Conservation (phyloP, 1,139 yeast genomes). For the Debaryomyces udenii region DNA sequence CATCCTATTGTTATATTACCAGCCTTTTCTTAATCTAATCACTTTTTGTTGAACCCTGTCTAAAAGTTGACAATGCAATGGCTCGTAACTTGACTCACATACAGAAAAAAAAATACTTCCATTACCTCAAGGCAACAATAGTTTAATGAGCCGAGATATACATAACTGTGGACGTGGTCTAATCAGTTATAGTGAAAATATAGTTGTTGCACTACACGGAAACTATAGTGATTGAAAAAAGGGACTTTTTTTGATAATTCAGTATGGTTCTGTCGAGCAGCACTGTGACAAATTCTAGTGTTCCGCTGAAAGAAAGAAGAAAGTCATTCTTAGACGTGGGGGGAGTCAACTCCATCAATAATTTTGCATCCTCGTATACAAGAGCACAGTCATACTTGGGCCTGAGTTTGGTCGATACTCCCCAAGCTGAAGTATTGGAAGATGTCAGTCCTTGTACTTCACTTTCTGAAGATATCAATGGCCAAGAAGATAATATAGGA, state of each 20-base stretch:
- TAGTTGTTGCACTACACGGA: background rate
- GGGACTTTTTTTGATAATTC: too few relatives aligned
- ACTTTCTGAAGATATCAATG: background rate
- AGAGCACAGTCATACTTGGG: conserved; percentile 69
- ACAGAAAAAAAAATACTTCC: too few relatives aligned
- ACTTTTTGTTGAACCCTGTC: too few relatives aligned
- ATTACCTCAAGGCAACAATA: too few relatives aligned
- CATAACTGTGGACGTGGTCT: too few relatives aligned
- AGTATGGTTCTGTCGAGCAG: background rate
- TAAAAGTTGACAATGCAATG: too few relatives aligned
- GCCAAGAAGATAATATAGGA: background rate
- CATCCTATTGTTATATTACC: too few relatives aligned
- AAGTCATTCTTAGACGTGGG: conserved; percentile 33
- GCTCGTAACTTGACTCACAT: too few relatives aligned
- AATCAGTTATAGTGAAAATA: too few relatives aligned
- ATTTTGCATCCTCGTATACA: conserved; percentile 77
- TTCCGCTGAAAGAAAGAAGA: conserved; percentile 12
- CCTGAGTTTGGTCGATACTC: conserved; percentile 26
- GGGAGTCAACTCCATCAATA: conserved; percentile 69
- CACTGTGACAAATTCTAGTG: background rate
- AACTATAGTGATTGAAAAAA: background rate
- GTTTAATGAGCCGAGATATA: too few relatives aligned
- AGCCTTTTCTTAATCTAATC: too few relatives aligned
- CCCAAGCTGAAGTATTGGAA: conserved; percentile 15
- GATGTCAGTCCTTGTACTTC: conserved; percentile 8